Evolutionary conservation across 1,139 yeast species (phyloP).

Genomic region (Hansenula lynferdii): DNA sequence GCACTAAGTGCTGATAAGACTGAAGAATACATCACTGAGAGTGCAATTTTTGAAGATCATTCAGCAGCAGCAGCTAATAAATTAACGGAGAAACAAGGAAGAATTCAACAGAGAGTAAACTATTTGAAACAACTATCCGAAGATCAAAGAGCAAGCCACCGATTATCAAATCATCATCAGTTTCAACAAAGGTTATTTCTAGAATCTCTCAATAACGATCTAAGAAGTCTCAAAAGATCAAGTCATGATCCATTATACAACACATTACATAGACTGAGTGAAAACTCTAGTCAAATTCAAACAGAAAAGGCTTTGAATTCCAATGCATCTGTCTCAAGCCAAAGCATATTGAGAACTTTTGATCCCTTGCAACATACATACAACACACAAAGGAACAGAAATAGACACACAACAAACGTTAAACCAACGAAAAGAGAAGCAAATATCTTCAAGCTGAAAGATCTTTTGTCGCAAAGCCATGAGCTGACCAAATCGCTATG

Average conservation of each 20-base stretch:
- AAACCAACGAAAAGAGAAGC: not conserved
- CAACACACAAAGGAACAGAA: too few relatives aligned
- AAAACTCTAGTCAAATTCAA: too few relatives aligned
- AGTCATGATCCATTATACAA: conserved; percentile 14
- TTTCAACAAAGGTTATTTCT: conserved; percentile 19
- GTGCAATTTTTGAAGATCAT: too few relatives aligned
- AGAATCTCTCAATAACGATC: conserved; percentile 18
- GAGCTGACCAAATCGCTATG: not conserved
- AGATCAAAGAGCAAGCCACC: conserved; percentile 1
- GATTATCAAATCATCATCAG: conserved; percentile 7
- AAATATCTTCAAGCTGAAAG: not conserved
- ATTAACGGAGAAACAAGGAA: conserved; percentile 7
- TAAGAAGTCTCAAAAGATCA: conserved; percentile 15
- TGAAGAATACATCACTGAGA: too few relatives aligned
- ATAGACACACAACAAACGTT: not conserved
- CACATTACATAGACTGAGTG: conserved; percentile 8
- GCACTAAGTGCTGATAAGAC: not conserved
- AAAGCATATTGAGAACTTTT: not conserved
- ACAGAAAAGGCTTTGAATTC: not conserved
- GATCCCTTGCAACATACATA: too few relatives aligned
- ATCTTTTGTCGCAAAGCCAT: not conserved
- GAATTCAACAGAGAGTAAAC: conserved; percentile 20
- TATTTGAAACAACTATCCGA: conserved; percentile 14
- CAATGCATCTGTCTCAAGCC: not conserved
- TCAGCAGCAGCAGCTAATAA: too few relatives aligned